Evolutionary conservation across 768 basidiomycete genomes (phyloP), one percentile per base, ranked within the genome.

Genomic region (Trametes meyenii): DNA sequence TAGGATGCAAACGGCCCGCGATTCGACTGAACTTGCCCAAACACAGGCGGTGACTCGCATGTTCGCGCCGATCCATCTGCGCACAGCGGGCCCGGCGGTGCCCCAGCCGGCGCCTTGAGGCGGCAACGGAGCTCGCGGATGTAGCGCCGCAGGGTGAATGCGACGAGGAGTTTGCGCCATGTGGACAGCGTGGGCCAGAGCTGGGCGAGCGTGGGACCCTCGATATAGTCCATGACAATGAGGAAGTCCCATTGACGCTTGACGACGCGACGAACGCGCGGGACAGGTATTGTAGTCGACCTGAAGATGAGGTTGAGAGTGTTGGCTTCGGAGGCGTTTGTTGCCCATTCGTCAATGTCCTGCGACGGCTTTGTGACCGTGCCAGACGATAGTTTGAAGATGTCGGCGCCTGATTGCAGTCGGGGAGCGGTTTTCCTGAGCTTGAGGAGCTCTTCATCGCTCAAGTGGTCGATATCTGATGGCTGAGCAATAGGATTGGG

Each of bases 91-190:
- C 60, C 62, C 5, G 53, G 50, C 13, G 24, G 33, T 12, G 39
- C 42, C 16, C 36, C 8, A 13, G 61, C n/a, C 17, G 23, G 26
- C 19, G n/a, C 26, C 16, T 16, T 49, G 35, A 69, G 4, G n/a
- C n/a, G n/a, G n/a, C 36, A 24, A 12, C 69, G 69, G 17, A 76
- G 68, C 56, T 72, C 70, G 21, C 56, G 50, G 11, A 73, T 43
- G 50, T 74, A 74, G 14, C 67, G 44, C 2, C 73, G 68, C 6
- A 75, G 48, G 7, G 70, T 72, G 53, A 68, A 72, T 1, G 71
- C 71, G 19, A 74, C 61, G 35, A 62, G 60, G 33, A 73, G 62
- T 57, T 70, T 68, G 49, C 55, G 64, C 43, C 64, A 67, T 7
- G 54, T 21, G 35, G 67, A 55, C 29, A 73, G 57, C 3, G 58